Percentiles rank a stretch among this genome's conserved stretches.
These are phyloP conservation scores for Solanum habrochaites DNA, from an alignment of 257 asterid genomes.

Conservation along the genomic window DNA sequence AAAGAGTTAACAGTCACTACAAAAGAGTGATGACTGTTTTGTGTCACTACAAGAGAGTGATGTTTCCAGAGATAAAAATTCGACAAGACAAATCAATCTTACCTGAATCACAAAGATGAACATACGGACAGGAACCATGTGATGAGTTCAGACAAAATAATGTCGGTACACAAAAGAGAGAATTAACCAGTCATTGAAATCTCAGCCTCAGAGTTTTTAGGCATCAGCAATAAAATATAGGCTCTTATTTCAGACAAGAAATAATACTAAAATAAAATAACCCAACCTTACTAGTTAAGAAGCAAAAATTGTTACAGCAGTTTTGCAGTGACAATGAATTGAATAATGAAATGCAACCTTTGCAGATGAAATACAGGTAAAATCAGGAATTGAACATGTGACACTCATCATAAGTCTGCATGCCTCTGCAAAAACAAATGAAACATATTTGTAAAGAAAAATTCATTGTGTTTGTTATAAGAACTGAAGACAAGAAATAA, in stretches of 20 bases:
- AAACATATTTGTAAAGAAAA: background rate
- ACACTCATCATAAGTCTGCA: conserved; percentile 81
- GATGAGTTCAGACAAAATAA: background rate
- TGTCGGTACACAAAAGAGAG: background rate
- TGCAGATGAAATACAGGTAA: conserved; percentile 80
- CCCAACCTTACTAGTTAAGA: background rate
- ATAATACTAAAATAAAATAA: background rate
- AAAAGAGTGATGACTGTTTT: background rate
- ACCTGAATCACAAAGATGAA: background rate
- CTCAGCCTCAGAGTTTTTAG: background rate
- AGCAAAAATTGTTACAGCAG: background rate
- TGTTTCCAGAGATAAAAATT: background rate
- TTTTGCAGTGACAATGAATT: background rate
- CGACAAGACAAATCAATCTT: background rate
- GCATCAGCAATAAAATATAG: background rate
- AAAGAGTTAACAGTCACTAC: background rate
- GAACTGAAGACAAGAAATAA: background rate
- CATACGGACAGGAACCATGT: background rate
- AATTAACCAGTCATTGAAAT: background rate
- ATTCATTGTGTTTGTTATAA: background rate
- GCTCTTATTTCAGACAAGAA: background rate
- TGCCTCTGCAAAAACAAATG: conserved; percentile 45
- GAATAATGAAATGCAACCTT: conserved; percentile 45
- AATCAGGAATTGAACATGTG: conserved; percentile 92
- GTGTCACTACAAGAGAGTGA: background rate